Evolutionary conservation across 2,329 filamentous ascomycete genomes (phyloP), one percentile per base, ranked within the genome.

Genomic region (Penicillium sp.): DNA sequence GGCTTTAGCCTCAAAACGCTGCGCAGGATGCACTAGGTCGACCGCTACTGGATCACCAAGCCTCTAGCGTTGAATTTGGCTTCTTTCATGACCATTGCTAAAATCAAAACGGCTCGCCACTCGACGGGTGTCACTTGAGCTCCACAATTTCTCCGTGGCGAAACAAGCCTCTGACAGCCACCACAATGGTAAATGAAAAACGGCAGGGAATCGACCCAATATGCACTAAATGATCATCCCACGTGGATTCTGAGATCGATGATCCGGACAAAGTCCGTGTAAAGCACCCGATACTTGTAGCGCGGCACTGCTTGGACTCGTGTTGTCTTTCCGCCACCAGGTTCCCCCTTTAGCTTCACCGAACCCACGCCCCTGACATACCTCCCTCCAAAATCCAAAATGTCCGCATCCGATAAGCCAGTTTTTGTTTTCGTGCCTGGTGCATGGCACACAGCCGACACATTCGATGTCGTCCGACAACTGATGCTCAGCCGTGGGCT

Each of bases 401-500:
- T 29, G 34, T 27, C 10, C 21, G 22, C 41, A 31, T n/a, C 31
- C 21, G 47, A 38, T 24, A 62, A 56, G 39, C 61, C 63, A 0
- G 56, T 55, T 11, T 61, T 77, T 21, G 60, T 77, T 5, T 69
- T 77, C 42, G 68, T 71, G 9, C 73, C 74, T 0, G 75, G 75
- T 7, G 74, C 72, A 11, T 77, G 73, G 72, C 75, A 77, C 50
- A 49, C 56, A 1, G 64, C 74, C 2, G 61, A 61, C 36, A 59
- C 61, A 45, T 77, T 71, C 50, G 59, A 71, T 24, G 47, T 53
- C 1, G 55, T 74, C 3, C 65, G 65, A 1, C 53, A 64, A 13
- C 56, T 61, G 7, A 67, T 77, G 18, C 52, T 62, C 5, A 44
- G 45, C 4, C 59, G 62, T 3, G 73, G 68, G 4, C 75, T 69